Evolutionary conservation across 2,329 filamentous ascomycete species (phyloP).

Genomic region (Fusarium pininemorale): DNA sequence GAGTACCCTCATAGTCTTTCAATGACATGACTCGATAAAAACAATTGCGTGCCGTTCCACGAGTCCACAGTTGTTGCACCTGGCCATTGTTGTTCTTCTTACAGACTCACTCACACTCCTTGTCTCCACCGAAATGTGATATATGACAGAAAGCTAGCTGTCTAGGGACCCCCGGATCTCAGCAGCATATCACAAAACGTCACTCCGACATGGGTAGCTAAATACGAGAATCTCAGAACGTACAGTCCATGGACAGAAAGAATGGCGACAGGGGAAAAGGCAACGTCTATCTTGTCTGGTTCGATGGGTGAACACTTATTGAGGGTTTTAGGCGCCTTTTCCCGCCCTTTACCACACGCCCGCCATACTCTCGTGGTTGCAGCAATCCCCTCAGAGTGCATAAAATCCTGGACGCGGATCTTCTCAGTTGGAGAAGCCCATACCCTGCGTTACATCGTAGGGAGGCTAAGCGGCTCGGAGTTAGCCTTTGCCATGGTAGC

Average conservation of each 20-base stretch:
- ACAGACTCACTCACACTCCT: neutral
- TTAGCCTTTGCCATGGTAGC: neutral
- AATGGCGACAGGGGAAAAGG: constrained; percentile 6
- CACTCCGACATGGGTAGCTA: constrained; percentile 23
- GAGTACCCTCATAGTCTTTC: neutral
- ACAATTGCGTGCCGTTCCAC: constrained; percentile 4
- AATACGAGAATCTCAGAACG: constrained; percentile 5
- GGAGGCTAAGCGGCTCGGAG: constrained; percentile 10
- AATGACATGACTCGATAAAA: constrained; percentile 7
- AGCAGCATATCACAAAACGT: constrained; percentile 17
- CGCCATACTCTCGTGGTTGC: constrained; percentile 23
- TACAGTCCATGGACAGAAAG: neutral
- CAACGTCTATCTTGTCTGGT: neutral
- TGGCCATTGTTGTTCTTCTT: constrained; percentile 11
- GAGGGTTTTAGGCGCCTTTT: constrained; percentile 11
- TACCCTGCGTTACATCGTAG: constrained; percentile 38
- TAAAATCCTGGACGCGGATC: constrained; percentile 39
- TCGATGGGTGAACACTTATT: neutral
- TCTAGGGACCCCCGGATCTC: constrained; percentile 17
- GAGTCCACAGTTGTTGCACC: constrained; percentile 3
- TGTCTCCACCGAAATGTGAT: constrained; percentile 21
- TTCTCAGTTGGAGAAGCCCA: constrained; percentile 26
- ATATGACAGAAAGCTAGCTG: constrained; percentile 21
- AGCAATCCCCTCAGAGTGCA: constrained; percentile 24
- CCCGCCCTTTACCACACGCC: constrained; percentile 20